Percentiles rank a stretch among this genome's conserved stretches.
Conservation (phyloP, 192 early-diverging fungal species). For the Piromyces sp. region DNA sequence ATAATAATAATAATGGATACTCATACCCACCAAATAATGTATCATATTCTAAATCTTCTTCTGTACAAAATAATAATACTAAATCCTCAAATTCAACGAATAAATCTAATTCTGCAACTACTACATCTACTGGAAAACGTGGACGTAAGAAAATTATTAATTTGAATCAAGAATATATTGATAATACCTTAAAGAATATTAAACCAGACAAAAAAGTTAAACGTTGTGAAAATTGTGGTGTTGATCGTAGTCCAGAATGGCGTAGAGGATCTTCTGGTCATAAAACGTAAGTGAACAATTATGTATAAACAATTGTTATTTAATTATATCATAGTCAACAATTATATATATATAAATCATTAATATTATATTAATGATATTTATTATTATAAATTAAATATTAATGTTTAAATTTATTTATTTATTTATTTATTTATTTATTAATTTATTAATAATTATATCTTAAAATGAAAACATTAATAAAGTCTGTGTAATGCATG, state of each 20-base stretch:
- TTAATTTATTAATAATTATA: too few species aligned
- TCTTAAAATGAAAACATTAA: too few species aligned
- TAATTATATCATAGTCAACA: too few species aligned
- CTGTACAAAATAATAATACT: neutral
- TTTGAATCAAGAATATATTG: neutral
- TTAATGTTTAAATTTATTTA: too few species aligned
- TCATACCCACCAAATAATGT: neutral
- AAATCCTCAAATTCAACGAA: neutral
- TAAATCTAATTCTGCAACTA: neutral
- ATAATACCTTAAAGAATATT: neutral
- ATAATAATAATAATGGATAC: neutral
- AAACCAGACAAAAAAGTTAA: neutral
- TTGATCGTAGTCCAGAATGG: constrained; percentile 36
- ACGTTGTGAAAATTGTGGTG: constrained; percentile 24
- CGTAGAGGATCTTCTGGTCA: constrained; percentile 30
- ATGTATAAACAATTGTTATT: too few species aligned
- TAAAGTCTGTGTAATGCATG: neutral
- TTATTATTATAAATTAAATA: too few species aligned
- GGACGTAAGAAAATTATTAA: neutral
- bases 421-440: too few species aligned
- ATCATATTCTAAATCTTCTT: neutral
- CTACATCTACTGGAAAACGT: neutral
- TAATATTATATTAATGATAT: too few species aligned
- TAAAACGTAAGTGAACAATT: constrained; percentile 27
- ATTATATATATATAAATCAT: too few species aligned